These are phyloP conservation scores for Akanthomyces muscarius DNA, from an alignment of 2,329 filamentous ascomycete species.

Conservation along the genomic window DNA sequence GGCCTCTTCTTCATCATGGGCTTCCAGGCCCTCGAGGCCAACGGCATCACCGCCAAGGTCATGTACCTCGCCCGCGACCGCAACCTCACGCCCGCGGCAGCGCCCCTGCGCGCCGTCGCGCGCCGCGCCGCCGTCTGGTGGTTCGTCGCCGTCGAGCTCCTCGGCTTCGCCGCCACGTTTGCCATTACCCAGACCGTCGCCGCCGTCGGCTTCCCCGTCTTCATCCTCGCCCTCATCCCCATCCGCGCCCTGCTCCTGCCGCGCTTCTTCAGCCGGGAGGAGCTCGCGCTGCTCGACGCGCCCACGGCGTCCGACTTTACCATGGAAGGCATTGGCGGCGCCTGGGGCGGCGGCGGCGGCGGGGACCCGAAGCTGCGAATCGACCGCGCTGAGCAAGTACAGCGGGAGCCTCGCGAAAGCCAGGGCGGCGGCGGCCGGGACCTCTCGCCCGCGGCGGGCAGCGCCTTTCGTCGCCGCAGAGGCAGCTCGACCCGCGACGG, in stretches of 20 bases:
- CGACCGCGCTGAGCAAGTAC: slow-evolving; percentile 17
- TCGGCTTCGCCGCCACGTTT: slow-evolving; percentile 73
- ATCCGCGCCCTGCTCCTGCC: slow-evolving; percentile 62
- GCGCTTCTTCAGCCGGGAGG: slow-evolving; percentile 53
- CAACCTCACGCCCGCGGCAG: slow-evolving; percentile 53
- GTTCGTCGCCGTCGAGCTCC: slow-evolving; percentile 65
- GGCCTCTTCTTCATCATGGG: slow-evolving; percentile 86
- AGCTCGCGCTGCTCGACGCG: slow-evolving; percentile 62
- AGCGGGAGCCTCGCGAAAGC: slow-evolving; percentile 2
- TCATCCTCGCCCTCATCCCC: slow-evolving; percentile 67
- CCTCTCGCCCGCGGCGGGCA: background rate
- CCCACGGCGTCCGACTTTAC: slow-evolving; percentile 71
- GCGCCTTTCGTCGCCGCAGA: slow-evolving; percentile 10
- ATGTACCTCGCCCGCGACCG: slow-evolving; percentile 65
- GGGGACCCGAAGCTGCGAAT: slow-evolving; percentile 21
- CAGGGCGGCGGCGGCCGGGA: background rate
- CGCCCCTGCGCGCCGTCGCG: slow-evolving; percentile 58
- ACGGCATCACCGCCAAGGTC: slow-evolving; percentile 73
- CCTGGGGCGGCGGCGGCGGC: slow-evolving; percentile 41
- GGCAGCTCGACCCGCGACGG: slow-evolving; percentile 22
- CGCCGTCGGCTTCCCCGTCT: slow-evolving; percentile 74
- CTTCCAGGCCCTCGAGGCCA: slow-evolving; percentile 69
- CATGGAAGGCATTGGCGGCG: slow-evolving; percentile 70
- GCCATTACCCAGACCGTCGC: slow-evolving; percentile 80
- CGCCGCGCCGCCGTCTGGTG: slow-evolving; percentile 64